These are phyloP conservation scores for Candida montana DNA, from an alignment of 805 yeast genomes.

Conservation along the genomic window DNA sequence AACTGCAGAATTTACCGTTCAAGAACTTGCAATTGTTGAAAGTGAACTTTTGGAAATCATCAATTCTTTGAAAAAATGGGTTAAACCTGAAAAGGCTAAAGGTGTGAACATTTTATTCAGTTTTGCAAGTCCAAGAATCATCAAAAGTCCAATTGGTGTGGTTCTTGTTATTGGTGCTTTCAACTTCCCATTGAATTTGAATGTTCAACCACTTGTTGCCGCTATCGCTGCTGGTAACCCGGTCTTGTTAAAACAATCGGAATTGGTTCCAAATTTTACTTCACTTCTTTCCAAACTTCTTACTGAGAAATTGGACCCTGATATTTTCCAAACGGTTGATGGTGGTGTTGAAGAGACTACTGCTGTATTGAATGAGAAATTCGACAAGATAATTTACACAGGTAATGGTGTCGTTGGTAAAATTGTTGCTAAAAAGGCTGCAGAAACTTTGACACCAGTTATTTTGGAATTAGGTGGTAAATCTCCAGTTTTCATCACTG, in stretches of 20 bases:
- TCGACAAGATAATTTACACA: conserved; percentile 82
- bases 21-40: conserved; percentile 49
- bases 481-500: conserved; percentile 73
- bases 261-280: conserved; percentile 60
- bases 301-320: conserved; percentile 45
- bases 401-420: conserved; percentile 77
- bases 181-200: conserved; percentile 69
- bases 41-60: conserved; percentile 58
- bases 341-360: conserved; percentile 71
- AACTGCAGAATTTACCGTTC: conserved; percentile 50
- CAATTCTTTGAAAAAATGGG: conserved; percentile 54
- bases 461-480: conserved; percentile 89
- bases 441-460: conserved; percentile 76
- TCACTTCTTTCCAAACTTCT: conserved; percentile 52
- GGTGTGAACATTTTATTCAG: conserved; percentile 16
- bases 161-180: conserved; percentile 73
- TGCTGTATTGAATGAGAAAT: conserved; percentile 50
- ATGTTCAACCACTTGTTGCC: conserved; percentile 63
- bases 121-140: conserved; percentile 14
- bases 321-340: conserved; percentile 56
- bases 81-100: conserved; percentile 38
- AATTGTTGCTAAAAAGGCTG: conserved; percentile 74
- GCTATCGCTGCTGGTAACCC: conserved; percentile 86
- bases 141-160: conserved; percentile 49
- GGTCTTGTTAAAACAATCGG: conserved; percentile 48